Conservation (phyloP, 2,329 filamentous ascomycete genomes). For the Pseudopyrenochaeta lycopersici region DNA sequence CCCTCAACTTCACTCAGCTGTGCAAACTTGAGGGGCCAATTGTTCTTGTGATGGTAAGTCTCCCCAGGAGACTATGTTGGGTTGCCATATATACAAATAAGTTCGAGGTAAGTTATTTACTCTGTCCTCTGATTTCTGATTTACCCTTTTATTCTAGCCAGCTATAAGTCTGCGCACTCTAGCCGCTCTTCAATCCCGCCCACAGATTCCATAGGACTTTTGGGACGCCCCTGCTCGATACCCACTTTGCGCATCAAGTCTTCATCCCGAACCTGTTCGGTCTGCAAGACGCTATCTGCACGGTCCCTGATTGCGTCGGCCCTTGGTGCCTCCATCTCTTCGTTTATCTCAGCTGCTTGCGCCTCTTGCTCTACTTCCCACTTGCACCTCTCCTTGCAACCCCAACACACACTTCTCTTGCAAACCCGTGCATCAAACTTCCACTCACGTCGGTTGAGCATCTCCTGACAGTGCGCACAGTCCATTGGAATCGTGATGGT, state of each 20-base stretch:
- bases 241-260: slow-evolving; percentile 32
- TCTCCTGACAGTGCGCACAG: slow-evolving; percentile 43
- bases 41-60: no score
- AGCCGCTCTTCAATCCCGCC: slow-evolving; percentile 33
- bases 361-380: slow-evolving; percentile 39
- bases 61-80: background rate
- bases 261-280: slow-evolving; percentile 24
- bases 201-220: slow-evolving; percentile 24
- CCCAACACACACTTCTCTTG: slow-evolving; percentile 44
- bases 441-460: slow-evolving; percentile 46
- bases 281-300: slow-evolving; percentile 43
- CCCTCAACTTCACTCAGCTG: no score
- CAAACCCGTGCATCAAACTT: slow-evolving; percentile 46
- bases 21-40: no score
- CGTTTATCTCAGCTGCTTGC: background rate
- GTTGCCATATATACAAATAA: slow-evolving; percentile 22
- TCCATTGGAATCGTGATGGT: slow-evolving; percentile 42
- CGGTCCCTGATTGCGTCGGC: slow-evolving; percentile 31
- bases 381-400: slow-evolving; percentile 43
- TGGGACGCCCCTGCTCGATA: slow-evolving; percentile 22
- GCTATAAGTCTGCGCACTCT: background rate
- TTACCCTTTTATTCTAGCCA: background rate
- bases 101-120: background rate
- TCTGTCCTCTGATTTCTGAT: background rate
- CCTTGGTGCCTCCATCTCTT: slow-evolving; percentile 9